Base-by-base conservation (phyloP, 2,329 filamentous ascomycete species). In the Zymoseptoria pseudotritici region DNA sequence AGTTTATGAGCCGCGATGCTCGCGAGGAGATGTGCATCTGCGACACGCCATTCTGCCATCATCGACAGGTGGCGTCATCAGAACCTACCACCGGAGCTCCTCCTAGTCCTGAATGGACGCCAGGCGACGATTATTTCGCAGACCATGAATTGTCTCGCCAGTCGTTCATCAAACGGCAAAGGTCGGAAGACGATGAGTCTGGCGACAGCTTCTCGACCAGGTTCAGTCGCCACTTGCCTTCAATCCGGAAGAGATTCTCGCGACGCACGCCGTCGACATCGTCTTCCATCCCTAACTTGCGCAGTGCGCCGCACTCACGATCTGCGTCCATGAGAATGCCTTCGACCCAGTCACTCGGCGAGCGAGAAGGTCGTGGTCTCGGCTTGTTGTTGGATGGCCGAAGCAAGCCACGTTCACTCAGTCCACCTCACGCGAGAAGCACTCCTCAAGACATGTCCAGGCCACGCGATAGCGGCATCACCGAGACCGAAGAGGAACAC, bases 241-340 rank as follows among this genome's bases (percentile, higher is more conserved):
- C 81, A 46, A 73, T 86, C 66, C 76, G 81, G 63, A 74, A 81
- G 72, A 79, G 83, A 75, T 79, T 81, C 76, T 75, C 77, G 69
- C 74, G 82, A 67, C 72, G 81, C 74, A 78, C 81, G 71, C 69
- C 69, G 57, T 65, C 61, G 5, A 64, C 61, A 9, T 66, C 68
- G 8, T 59, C 64, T 19, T 66, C 67, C 7, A 65, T 63, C 50
- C 59, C 66, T 57, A 63, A 62, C 42, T 58, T 71, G n/a, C 70
- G 67, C 10, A 75, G 72, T 53, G 72, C 72, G 24, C 72, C 72
- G 20, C 63, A 65, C 42, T 74, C 73, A 7, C 67, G 71, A 54
- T 82, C 86, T 7, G 81, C 86, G 2, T 93, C 90, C 2, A 89
- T 90, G 67, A 84, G 89, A 57, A 89, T 90, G 1, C 91, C 90